Percentiles rank a stretch among this genome's conserved stretches.
Evolutionary conservation across 768 basidiomycete species (phyloP).

Genomic region (Hygrophorus russula): DNA sequence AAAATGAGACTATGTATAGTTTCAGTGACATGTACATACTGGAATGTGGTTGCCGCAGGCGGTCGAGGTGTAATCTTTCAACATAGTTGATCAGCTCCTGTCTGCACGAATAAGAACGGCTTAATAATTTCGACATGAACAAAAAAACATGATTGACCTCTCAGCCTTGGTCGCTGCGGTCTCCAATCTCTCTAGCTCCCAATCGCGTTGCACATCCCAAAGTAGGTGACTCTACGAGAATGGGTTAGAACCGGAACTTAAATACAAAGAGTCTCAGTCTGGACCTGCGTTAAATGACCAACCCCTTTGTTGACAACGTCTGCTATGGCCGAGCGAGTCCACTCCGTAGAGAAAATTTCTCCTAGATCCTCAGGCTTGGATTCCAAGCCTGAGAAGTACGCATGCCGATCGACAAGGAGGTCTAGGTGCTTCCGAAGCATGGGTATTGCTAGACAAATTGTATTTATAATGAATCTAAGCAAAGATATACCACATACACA

Average conservation of each 20-base stretch:
- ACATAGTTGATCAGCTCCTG: conserved; percentile 34
- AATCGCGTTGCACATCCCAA: conserved; percentile 65
- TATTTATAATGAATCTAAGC: conserved; percentile 9
- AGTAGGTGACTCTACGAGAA: conserved; percentile 48
- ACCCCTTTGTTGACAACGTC: conserved; percentile 45
- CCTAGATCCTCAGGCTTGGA: conserved; percentile 36
- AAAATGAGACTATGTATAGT: background rate
- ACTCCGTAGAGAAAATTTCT: conserved; percentile 47
- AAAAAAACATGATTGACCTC: conserved; percentile 22
- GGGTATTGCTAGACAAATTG: conserved; percentile 47
- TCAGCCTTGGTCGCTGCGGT: conserved; percentile 27
- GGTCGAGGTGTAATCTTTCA: conserved; percentile 47
- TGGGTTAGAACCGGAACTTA: background rate
- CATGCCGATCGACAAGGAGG: conserved; percentile 38
- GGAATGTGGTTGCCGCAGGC: conserved; percentile 68
- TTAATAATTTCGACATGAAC: conserved; percentile 5
- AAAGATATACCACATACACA: conserved; percentile 43
- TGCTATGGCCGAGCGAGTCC: conserved; percentile 47
- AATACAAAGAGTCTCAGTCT: conserved; percentile 2
- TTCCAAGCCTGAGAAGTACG: conserved; percentile 27
- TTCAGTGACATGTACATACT: conserved; percentile 27
- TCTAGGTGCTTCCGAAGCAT: conserved; percentile 59
- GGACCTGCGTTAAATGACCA: conserved; percentile 55
- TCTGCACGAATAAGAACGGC: conserved; percentile 18
- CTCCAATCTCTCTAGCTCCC: conserved; percentile 61